Evolutionary conservation across 2,329 filamentous ascomycete genomes (phyloP).

Genomic region (Oidium heveae): DNA sequence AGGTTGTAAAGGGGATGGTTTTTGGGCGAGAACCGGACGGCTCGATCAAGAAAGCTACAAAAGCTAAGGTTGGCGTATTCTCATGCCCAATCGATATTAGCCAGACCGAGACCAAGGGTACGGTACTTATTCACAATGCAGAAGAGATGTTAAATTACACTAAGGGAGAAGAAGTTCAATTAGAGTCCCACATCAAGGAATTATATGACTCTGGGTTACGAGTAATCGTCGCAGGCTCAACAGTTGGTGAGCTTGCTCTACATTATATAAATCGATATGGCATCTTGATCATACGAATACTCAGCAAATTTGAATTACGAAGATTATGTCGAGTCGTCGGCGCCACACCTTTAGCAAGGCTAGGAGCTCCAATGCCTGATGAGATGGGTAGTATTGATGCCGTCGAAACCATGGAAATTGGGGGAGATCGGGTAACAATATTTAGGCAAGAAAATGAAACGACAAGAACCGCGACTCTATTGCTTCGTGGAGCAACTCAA

Average conservation of each 20-base stretch:
- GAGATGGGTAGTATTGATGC: constrained; percentile 92
- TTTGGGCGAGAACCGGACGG: constrained; percentile 92
- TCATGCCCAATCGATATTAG: constrained; percentile 87
- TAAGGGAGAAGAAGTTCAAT: constrained; percentile 80
- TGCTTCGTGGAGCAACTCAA: constrained; percentile 84
- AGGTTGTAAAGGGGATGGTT: constrained; percentile 93
- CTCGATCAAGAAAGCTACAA: constrained; percentile 65
- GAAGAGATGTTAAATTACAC: constrained; percentile 98
- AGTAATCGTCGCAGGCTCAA: constrained; percentile 75
- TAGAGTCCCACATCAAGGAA: constrained; percentile 83
- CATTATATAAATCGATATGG: constrained; percentile 96
- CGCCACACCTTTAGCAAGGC: constrained; percentile 79
- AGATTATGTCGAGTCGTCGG: constrained; percentile 88
- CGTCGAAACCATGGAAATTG: constrained; percentile 93
- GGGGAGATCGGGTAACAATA: constrained; percentile 90
- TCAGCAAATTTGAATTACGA: constrained; percentile 94
- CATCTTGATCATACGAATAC: constrained; percentile 86
- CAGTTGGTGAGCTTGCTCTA: constrained; percentile 83
- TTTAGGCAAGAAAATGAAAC: constrained; percentile 90
- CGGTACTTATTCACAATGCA: constrained; percentile 84
- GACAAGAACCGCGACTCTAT: constrained; percentile 80
- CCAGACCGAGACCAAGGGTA: constrained; percentile 97
- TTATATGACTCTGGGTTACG: constrained; percentile 80
- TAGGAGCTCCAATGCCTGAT: constrained; percentile 97
- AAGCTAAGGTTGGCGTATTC: constrained; percentile 91